Base-by-base conservation (phyloP, 192 early-diverging fungal species). In the Mortierella hygrophila region DNA sequence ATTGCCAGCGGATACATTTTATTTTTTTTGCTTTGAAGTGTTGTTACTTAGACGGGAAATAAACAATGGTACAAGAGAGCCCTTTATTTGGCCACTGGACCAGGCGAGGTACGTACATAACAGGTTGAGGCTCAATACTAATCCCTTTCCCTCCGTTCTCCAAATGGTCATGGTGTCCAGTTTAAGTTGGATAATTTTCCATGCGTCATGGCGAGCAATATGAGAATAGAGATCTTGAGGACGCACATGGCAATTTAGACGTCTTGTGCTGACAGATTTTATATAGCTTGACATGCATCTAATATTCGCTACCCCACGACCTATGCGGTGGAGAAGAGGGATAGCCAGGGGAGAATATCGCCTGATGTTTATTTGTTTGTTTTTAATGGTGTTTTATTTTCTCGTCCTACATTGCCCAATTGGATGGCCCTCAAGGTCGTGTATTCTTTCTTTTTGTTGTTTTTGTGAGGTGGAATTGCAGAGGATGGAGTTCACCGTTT, bases 261-360 rank as follows among this genome's bases (percentile, higher is more conserved):
- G 57, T 60, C 57, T 60, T 60, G 7, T 60, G 57, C 57, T 60
- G 57, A 60, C 57, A 60, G 57, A 60, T 23, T 26, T 60, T 60
- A 60, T 60, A 26, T 60, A n/a, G n/a, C 7, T 26, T 9, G 10
- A 46, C 44, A 11, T 46, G 44, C 44, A 46, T 13, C 44, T 46
- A 46, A 46, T 46, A 46, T 46, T 2, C 44, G 11, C 13, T 46
- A 46, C 44, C 15, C 44, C 13, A 46, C 44, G 44, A 13, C 44
- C 55, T 26, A 2, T 60, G n/a, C n/a, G n/a, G 57, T 26, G 26
- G 55, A 9, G 9, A 60, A 60, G n/a, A 10, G 23, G 10, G n/a
- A 3, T 11, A 26, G 9, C 23, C n/a, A 23, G 9, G 7, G n/a
- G n/a, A 26, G 21, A 9, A 60, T 23, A 60, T 60, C 57, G 57